Percentiles rank a stretch among this genome's conserved stretches.
These are phyloP conservation scores for Eucalyptus curtisii DNA, from an alignment of 345 rosid species.

Conservation along the genomic window DNA sequence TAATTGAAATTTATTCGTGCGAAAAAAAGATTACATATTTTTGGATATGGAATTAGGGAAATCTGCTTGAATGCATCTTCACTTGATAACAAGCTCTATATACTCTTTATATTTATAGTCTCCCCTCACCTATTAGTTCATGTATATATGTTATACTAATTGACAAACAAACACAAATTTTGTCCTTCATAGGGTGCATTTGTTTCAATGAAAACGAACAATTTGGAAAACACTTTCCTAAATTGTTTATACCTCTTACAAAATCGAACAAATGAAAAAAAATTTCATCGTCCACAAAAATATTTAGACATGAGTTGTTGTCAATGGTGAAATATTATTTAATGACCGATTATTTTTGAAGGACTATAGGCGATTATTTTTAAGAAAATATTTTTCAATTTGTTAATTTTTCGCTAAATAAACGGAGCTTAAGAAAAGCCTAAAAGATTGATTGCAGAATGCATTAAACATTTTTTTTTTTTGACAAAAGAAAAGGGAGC, in stretches of 20 bases:
- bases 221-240: no score
- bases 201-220: no score
- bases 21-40: no score
- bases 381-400: no score
- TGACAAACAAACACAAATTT: background rate
- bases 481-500: no score
- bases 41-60: background rate
- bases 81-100: background rate
- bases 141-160: background rate
- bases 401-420: no score
- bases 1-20: background rate
- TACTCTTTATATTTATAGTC: background rate
- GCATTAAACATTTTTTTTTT: background rate
- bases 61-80: background rate
- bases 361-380: background rate
- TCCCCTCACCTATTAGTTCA: background rate
- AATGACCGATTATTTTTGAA: background rate
- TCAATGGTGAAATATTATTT: no score
- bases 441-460: background rate
- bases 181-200: background rate
- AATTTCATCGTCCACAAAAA: accelerated
- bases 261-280: no score
- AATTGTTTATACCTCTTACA: no score
- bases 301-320: no score
- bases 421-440: accelerated